These are phyloP conservation scores for Thermoascus crustaceus DNA, from an alignment of 2,329 filamentous ascomycete genomes.

Conservation along the genomic window DNA sequence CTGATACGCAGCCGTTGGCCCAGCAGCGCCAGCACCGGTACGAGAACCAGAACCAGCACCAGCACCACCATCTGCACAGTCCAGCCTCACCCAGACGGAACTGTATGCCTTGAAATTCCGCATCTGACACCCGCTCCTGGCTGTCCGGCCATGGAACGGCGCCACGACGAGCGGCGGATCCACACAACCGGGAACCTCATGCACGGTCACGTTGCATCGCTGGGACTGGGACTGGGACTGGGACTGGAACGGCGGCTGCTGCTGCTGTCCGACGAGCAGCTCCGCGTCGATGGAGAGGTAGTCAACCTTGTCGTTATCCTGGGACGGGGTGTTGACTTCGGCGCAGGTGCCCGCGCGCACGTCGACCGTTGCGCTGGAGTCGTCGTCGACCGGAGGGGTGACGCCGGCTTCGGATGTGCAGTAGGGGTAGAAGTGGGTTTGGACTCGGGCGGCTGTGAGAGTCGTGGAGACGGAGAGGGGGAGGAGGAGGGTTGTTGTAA, in stretches of 20 bases:
- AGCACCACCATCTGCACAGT: constrained; percentile 15
- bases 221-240: constrained; percentile 9
- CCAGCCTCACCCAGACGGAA: constrained; percentile 24
- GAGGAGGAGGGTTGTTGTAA: constrained; percentile 15
- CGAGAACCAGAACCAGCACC: neutral
- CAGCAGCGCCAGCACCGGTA: neutral
- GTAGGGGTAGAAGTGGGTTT: constrained; percentile 23
- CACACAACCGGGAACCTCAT: constrained; percentile 25
- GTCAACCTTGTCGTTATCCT: constrained; percentile 16
- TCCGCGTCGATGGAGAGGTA: constrained; percentile 22
- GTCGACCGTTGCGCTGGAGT: constrained; percentile 17
- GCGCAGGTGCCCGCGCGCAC: constrained; percentile 18
- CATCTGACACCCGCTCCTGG: constrained; percentile 17
- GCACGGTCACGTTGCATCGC: constrained; percentile 24
- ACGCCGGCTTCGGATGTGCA: constrained; percentile 15
- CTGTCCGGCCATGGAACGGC: constrained; percentile 14
- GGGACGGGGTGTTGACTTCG: constrained; percentile 17
- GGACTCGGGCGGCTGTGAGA: constrained; percentile 19
- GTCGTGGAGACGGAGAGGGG: constrained; percentile 9
- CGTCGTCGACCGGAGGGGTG: constrained; percentile 13
- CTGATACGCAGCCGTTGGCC: neutral
- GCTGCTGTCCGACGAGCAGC: constrained; percentile 12
- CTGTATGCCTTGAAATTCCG: constrained; percentile 18
- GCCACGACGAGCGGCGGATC: constrained; percentile 20
- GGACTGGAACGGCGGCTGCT: no score